Conservation (phyloP, 306 rosid genomes). For the Fragaria nilgerrensis region DNA sequence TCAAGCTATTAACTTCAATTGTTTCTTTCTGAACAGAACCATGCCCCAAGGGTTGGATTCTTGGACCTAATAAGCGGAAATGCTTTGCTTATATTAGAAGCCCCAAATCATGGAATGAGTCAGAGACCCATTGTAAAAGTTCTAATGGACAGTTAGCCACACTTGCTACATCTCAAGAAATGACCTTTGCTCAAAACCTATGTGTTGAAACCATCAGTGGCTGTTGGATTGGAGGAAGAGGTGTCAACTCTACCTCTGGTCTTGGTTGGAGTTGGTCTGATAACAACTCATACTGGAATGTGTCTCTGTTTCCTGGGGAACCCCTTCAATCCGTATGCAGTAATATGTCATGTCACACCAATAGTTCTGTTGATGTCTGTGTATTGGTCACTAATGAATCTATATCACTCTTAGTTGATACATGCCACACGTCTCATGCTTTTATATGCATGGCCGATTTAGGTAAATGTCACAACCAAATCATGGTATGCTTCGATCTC, state of each 20-base stretch:
- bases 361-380: conserved; percentile 45
- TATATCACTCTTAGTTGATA: conserved; percentile 43
- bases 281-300: conserved; percentile 59
- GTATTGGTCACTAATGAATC: conserved; percentile 49
- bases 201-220: conserved; percentile 44
- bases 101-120: conserved; percentile 72
- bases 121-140: conserved; percentile 59
- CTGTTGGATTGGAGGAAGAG: conserved; percentile 92
- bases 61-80: conserved; percentile 50
- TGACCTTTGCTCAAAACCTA: conserved; percentile 50
- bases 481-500: conserved; percentile 1
- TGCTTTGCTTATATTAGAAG: conserved; percentile 55
- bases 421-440: conserved; percentile 51
- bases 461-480: conserved; percentile 40
- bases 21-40: conserved; percentile 42
- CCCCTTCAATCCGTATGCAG: conserved; percentile 47
- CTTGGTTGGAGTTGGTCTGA: conserved; percentile 82
- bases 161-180: conserved; percentile 51
- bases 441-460: conserved; percentile 67
- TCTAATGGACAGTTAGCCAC: conserved; percentile 76
- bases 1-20: conserved; percentile 15
- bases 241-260: conserved; percentile 45
- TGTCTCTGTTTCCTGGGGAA: conserved; percentile 40
- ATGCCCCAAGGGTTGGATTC: conserved; percentile 72
- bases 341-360: conserved; percentile 42